Base-by-base conservation (phyloP, 176 grass and related monocot genomes). In the Ensete glaucum region DNA sequence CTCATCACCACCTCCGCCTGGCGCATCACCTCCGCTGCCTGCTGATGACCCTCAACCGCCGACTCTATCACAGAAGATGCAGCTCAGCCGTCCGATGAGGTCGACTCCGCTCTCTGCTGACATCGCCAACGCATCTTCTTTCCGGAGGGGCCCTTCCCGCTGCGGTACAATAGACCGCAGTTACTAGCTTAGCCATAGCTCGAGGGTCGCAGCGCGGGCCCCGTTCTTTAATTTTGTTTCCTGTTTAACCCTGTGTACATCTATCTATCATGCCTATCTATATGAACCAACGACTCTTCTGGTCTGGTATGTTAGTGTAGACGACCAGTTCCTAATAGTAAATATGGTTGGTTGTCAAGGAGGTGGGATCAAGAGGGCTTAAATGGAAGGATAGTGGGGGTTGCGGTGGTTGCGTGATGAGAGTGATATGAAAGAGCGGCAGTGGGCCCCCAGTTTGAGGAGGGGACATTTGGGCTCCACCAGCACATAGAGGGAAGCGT, bases 1-100 rank as follows among this genome's bases (percentile, higher is more conserved):
- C 79, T 85, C 24, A 82, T 79, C 76, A 51, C 76, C 0, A 15
- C 84, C 2, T 88, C 80, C 1, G 79, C 76, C 34, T 89, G 87
- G 83, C 58, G 10, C 52, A 7, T 50, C 76, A 14, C 62, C 57
- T 9, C 63, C 0, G 22, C 23, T 1, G 67, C 17, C 67, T 43
- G 34, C 34, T 43, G 34, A 43, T 43, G 34, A 43, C 34, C 34
- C 34, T 43, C 34, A 43, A 43, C 34, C 34, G 34, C 34, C 34
- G 34, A 43, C 34, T 43, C 3, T 43, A 6, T 43, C 34, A 43
- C 34, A 43, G 67, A 48, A 70, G 63, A 60, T 60, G 10, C 23
- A 65, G 34, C 34, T 49, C 67, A 69, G 48, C 67, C 67, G 67
- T 69, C 15, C 67, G 34, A 70, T 70, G 9, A 50, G 0, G 0